Percentiles rank a stretch among this genome's conserved stretches.
Evolutionary conservation across 164 flowering plant species (phyloP).

Genomic region (Warburgia ugandensis): DNA sequence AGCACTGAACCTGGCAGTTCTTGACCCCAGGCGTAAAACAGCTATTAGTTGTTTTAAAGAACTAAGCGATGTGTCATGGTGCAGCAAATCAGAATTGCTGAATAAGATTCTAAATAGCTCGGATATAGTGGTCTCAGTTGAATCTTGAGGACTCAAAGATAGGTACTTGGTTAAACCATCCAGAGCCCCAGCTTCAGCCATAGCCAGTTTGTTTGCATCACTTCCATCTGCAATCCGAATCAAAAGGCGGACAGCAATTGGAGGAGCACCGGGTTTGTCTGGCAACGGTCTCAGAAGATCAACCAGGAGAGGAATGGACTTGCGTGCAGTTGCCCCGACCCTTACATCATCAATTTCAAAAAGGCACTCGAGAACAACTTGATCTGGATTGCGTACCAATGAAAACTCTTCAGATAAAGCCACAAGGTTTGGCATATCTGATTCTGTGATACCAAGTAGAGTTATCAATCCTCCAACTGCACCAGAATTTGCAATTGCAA

Average conservation of each 20-base stretch:
- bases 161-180: conserved; percentile 76
- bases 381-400: conserved; percentile 54
- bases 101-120: conserved; percentile 63
- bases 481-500: conserved; percentile 72
- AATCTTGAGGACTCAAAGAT: conserved; percentile 79
- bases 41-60: conserved; percentile 73
- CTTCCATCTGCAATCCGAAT: conserved; percentile 63
- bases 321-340: conserved; percentile 63
- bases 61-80: conserved; percentile 57
- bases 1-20: conserved; percentile 66
- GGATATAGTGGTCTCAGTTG: conserved; percentile 54
- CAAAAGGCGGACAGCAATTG: conserved; percentile 56
- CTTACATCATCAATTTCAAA: conserved; percentile 76
- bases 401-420: conserved; percentile 67
- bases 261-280: conserved; percentile 82
- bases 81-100: conserved; percentile 54
- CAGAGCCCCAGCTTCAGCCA: conserved; percentile 88
- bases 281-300: conserved; percentile 85
- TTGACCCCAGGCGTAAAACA: conserved; percentile 74
- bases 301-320: conserved; percentile 68
- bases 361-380: conserved; percentile 57
- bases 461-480: conserved; percentile 61
- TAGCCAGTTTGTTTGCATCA: conserved; percentile 65
- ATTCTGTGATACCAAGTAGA: conserved; percentile 56
- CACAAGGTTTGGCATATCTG: conserved; percentile 62